phyloP scores from a whole-genome alignment of 2,329 filamentous ascomycete species.

The Fragosphaeria purpurea region DNA sequence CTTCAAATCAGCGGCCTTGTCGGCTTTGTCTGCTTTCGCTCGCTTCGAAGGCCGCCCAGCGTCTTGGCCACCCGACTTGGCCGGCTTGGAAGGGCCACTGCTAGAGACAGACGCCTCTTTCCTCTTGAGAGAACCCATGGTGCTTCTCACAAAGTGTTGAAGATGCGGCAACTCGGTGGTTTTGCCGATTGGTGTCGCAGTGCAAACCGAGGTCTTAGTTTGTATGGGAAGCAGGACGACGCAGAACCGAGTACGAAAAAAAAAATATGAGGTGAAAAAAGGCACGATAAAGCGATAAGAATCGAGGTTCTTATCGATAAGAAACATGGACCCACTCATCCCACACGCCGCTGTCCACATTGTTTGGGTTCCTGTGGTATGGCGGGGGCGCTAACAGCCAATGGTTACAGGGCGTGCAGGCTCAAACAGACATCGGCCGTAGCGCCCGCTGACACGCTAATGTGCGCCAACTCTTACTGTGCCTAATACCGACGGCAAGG shows the following conservation, averaged over 20 bases:
- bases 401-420: slow-evolving; percentile 4
- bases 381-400: neutral
- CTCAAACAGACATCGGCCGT: neutral
- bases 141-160: neutral
- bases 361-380: neutral
- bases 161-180: neutral
- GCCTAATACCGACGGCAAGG: slow-evolving; percentile 6
- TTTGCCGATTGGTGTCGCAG: too few relatives aligned
- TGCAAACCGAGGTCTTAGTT: too few relatives aligned
- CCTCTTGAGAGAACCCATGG: slow-evolving; percentile 14
- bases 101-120: slow-evolving; percentile 10
- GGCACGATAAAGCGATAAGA: slow-evolving; percentile 9
- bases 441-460: neutral
- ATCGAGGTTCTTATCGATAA: slow-evolving; percentile 9
- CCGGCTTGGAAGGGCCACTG: slow-evolving; percentile 2
- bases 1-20: neutral
- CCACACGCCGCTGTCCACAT: too few relatives aligned
- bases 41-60: slow-evolving; percentile 10
- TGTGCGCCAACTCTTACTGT: neutral
- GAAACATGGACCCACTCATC: neutral
- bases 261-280: slow-evolving; percentile 9
- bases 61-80: slow-evolving; percentile 1
- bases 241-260: neutral
- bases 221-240: too few relatives aligned
- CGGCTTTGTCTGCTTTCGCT: slow-evolving; percentile 5